Percentiles rank a stretch among this genome's conserved stretches.
phyloP scores from a whole-genome alignment of 2,329 filamentous ascomycete species.

The Rhynchosporium secalis region DNA sequence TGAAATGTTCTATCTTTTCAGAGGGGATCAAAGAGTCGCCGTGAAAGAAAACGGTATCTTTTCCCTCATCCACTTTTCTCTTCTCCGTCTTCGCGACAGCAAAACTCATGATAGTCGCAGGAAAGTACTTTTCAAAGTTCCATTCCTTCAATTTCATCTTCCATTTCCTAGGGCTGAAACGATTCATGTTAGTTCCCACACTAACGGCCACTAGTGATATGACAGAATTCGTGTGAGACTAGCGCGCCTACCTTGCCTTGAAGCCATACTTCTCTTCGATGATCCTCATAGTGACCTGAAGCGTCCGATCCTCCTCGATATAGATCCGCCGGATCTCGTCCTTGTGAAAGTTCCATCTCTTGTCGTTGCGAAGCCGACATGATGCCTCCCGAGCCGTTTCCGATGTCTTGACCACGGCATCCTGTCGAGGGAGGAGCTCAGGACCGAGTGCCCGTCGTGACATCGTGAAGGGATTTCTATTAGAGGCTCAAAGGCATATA shows the following conservation, averaged over 20 bases:
- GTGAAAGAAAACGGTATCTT: conserved; percentile 17
- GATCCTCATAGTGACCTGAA: conserved; percentile 18
- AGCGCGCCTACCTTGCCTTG: conserved; percentile 17
- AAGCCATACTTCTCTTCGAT: conserved; percentile 18
- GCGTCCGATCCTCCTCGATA: conserved; percentile 17
- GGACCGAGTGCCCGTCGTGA: conserved; percentile 16
- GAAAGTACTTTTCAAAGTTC: conserved; percentile 19
- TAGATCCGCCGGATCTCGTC: conserved; percentile 20
- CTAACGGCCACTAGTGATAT: not conserved
- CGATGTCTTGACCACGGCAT: conserved; percentile 17
- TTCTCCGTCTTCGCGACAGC: conserved; percentile 18
- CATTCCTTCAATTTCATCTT: conserved; percentile 19
- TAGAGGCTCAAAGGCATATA: conserved; percentile 17
- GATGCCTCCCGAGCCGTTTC: conserved; percentile 16
- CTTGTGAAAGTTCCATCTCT: conserved; percentile 22
- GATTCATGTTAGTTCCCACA: not conserved
- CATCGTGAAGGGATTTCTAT: conserved; percentile 4
- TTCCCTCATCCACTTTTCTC: conserved; percentile 13
- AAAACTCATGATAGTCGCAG: conserved; percentile 15
- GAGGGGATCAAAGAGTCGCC: conserved; percentile 14
- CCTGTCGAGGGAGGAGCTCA: conserved; percentile 16
- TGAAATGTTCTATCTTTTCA: conserved; percentile 18
- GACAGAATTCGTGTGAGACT: not conserved
- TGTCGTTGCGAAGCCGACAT: conserved; percentile 20
- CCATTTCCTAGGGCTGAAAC: conserved; percentile 14